Evolutionary conservation across 768 basidiomycete genomes (phyloP), one percentile per base, ranked within the genome.

Genomic region (Calocybe gangraenosa): DNA sequence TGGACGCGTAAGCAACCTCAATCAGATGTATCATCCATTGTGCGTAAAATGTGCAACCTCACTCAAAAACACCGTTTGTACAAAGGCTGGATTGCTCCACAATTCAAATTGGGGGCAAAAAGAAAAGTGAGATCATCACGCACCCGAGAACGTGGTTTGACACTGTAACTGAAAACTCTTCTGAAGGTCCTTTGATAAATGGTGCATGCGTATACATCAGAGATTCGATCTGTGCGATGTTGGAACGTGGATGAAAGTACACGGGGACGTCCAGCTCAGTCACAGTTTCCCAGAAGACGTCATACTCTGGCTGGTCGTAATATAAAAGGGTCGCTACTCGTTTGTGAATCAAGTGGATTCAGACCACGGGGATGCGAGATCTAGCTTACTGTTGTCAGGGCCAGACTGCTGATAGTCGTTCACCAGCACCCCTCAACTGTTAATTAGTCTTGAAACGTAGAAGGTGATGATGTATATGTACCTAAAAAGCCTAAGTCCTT

Each of bases 391-490:
- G 17, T 67, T 65, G 42, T 72, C 63, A 3, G 65, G 40, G 7
- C 70, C 70, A 2, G 69, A 66, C 47, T 72, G 66, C 37, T 73
- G 71, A 53, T 66, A 74, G 46, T 74, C 70, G 39, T 74, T 74
- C 14, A 72, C 20, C 46, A 74, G 45, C 9, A 64, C 70, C 7
- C 70, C 65, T 67, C 38, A 4, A 15, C 9, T 17, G 7, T 44
- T 10, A 40, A 7, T 18, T 11, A 35, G 11, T 14, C 10, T 15
- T 9, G 37, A 19, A 6, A 11, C 7, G 36, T 22, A 23, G 11
- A n/a, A 22, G 47, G 37, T 7, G 31, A 28, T 11, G 25, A 28
- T 11, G 25, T 11, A 5, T 28, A 28, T 11, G 5, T 28, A 62
- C 66, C 71, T 14, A 71, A 48, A 22, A 71, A 66, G 14, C 72